Base-by-base conservation (phyloP, 1,139 yeast genomes). In the Protomyces inundatus region DNA sequence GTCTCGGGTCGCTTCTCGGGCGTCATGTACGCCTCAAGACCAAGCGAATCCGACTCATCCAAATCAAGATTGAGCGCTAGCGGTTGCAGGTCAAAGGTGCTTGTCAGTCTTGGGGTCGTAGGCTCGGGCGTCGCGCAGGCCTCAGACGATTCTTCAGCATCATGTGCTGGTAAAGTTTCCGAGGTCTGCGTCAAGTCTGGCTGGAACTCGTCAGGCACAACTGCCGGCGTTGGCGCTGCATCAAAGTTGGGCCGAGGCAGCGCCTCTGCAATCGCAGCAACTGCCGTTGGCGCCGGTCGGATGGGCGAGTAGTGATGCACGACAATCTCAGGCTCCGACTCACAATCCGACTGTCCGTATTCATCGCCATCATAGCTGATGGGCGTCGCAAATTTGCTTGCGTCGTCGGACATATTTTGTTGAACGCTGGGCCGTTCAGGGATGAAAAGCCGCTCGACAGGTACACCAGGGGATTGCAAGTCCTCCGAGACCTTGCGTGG, bases 351-450 rank as follows among this genome's bases (percentile, higher is more conserved):
- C n/a, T 57, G 48, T n/a, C 52, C 61, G 30, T 58, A 58, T 6
- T 58, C 62, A 32, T 58, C 62, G 34, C 62, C 62, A 40, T 58
- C 62, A 23, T 58, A 58, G 45, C 45, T 58, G 23, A 58, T 48
- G n/a, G 56, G 52, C n/a, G 62, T 52, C 6, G 54, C 53, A 42
- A 42, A 42, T 30, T 42, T 42, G 9, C 14, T 12, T 23, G 33
- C 48, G 16, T 42, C 48, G 4, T 42, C 23, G 7, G 30, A 30
- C 10, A 42, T 42, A 12, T 9, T 9, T 9, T 7, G 12, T 36
- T 7, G 12, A 36, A 36, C 2, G 12, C 12, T 36, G 1, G 48
- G 48, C 32, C 48, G 48, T 42, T 42, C 48, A 14, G 48, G 48
- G 16, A 42, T 42, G 48, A 42, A 42, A 16, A 42, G 48, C 23